These are phyloP conservation scores for Arthrocladium fulminans DNA, from an alignment of 2,329 filamentous ascomycete species.

Conservation along the genomic window DNA sequence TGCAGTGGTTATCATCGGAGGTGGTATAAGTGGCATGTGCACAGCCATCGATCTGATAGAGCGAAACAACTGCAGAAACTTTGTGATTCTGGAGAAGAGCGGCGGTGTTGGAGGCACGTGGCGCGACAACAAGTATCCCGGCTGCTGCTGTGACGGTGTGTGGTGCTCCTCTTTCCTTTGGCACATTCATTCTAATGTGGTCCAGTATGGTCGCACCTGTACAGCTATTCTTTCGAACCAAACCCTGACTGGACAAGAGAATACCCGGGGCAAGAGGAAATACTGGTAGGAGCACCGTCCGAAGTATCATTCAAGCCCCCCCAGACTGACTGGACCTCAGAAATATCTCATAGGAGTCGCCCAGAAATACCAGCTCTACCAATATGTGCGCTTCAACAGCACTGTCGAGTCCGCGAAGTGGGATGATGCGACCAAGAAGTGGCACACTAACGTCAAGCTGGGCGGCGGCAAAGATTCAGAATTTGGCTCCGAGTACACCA, in stretches of 20 bases:
- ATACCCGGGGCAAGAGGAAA: constrained; percentile 54
- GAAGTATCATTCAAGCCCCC: not conserved
- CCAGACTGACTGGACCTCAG: constrained; percentile 22
- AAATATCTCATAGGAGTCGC: constrained; percentile 39
- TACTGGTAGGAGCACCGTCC: constrained; percentile 32
- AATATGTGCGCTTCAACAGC: constrained; percentile 52
- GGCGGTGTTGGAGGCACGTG: constrained; percentile 37
- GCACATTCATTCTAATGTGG: constrained; percentile 6
- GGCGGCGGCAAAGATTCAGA: constrained; percentile 48
- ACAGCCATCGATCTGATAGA: constrained; percentile 45
- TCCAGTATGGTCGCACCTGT: constrained; percentile 44
- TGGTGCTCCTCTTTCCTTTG: not conserved
- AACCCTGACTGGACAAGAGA: constrained; percentile 50
- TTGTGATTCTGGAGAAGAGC: constrained; percentile 50
- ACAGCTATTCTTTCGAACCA: constrained; percentile 53
- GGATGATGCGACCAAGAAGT: constrained; percentile 44
- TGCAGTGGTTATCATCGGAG: constrained; percentile 50
- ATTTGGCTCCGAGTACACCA: constrained; percentile 43
- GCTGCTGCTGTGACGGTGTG: constrained; percentile 42
- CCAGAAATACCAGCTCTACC: constrained; percentile 36
- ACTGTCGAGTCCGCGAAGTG: constrained; percentile 46
- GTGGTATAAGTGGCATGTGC: constrained; percentile 41
- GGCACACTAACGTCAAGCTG: constrained; percentile 34
- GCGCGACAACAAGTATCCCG: constrained; percentile 33
- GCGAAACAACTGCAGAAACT: constrained; percentile 38